Conservation (phyloP, 768 basidiomycete species). For the Amanita jacksonii region DNA sequence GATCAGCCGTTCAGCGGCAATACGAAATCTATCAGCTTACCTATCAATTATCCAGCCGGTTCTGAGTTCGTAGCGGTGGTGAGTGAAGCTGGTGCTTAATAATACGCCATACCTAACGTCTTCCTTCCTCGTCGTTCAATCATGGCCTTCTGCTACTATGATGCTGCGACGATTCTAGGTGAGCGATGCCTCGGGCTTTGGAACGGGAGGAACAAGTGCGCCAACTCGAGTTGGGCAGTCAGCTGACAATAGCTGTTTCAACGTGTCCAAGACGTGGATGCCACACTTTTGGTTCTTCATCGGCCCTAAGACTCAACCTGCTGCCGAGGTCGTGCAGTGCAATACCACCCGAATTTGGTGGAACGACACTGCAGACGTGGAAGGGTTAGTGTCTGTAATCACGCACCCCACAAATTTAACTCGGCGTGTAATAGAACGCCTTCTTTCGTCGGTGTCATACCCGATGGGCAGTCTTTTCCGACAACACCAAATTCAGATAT, state of each 20-base stretch:
- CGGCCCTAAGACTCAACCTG: constrained; percentile 45
- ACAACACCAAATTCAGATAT: constrained; percentile 36
- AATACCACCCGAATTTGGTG: constrained; percentile 55
- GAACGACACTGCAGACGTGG: constrained; percentile 32
- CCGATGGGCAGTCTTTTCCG: constrained; percentile 67
- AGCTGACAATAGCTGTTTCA: constrained; percentile 50
- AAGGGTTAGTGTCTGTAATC: constrained; percentile 34
- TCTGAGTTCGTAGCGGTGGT: constrained; percentile 56
- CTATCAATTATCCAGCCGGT: constrained; percentile 52
- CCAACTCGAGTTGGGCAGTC: constrained; percentile 44
- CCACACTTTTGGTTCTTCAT: constrained; percentile 54
- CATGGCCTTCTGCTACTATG: too few relatives aligned
- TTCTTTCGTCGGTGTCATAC: constrained; percentile 65
- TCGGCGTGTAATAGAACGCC: constrained; percentile 30
- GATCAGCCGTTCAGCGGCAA: constrained; percentile 40
- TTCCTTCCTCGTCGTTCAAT: too few relatives aligned
- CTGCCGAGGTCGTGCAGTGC: constrained; percentile 50
- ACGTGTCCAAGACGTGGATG: constrained; percentile 34
- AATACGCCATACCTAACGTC: too few relatives aligned
- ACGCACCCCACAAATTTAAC: neutral
- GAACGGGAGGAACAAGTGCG: constrained; percentile 65
- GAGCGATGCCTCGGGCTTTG: constrained; percentile 37
- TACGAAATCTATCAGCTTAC: constrained; percentile 35
- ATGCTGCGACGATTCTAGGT: constrained; percentile 16
- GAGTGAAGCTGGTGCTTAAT: neutral